phyloP scores from a whole-genome alignment of 2,329 filamentous ascomycete genomes.

The Fusarium piperis region DNA sequence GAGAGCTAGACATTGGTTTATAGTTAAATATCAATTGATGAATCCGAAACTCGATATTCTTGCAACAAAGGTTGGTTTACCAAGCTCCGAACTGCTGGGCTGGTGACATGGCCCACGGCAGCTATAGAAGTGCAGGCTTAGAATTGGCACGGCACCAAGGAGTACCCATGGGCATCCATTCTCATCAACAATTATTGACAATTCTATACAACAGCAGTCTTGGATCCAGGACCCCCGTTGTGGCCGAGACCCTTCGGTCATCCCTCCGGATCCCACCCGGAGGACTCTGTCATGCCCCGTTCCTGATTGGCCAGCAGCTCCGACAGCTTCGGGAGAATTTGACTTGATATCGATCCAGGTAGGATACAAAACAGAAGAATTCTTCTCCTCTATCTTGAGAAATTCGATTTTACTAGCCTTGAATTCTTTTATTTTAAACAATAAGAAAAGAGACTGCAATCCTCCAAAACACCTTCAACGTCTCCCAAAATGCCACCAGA shows the following conservation, averaged over 20 bases:
- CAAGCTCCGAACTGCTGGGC: background rate
- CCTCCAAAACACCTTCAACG: background rate
- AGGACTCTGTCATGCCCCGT: slow-evolving; percentile 37
- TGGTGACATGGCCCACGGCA: background rate
- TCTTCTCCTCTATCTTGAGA: background rate
- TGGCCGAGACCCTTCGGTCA: background rate
- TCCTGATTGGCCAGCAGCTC: slow-evolving; percentile 26
- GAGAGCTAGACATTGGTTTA: background rate
- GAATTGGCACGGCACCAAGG: background rate
- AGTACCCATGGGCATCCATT: background rate
- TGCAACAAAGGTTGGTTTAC: background rate
- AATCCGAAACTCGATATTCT: background rate
- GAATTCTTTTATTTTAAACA: too few species aligned
- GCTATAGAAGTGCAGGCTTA: background rate
- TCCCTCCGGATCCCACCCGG: background rate
- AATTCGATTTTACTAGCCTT: too few species aligned
- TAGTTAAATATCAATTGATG: background rate
- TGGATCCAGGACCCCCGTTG: background rate
- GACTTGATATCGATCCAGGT: background rate
- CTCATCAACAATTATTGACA: too few species aligned
- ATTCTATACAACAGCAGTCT: background rate
- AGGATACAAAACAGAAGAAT: background rate
- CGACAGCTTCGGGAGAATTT: background rate
- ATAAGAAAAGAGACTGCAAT: too few species aligned
- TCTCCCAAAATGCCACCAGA: background rate